Evolutionary conservation across 2,329 filamentous ascomycete species (phyloP).

Genomic region (Seiridium cupressi): DNA sequence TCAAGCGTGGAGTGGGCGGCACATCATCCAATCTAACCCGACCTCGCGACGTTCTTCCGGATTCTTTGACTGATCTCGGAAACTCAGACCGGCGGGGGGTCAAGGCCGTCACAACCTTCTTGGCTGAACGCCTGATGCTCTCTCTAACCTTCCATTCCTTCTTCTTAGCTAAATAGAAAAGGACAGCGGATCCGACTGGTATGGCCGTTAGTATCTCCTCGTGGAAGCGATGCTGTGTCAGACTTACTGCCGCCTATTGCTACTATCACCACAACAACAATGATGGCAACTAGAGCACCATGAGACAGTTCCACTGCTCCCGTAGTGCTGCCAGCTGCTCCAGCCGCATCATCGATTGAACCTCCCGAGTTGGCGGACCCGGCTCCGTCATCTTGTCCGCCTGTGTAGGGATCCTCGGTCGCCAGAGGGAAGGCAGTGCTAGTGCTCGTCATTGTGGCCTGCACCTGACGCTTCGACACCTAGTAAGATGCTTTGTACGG

Average conservation of each 20-base stretch:
- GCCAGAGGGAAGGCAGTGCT: constrained; percentile 41
- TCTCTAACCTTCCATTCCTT: constrained; percentile 78
- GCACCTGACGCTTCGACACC: constrained; percentile 11
- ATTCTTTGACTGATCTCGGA: constrained; percentile 54
- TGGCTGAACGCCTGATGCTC: constrained; percentile 66
- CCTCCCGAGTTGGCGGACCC: constrained; percentile 29
- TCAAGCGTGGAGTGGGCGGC: constrained; percentile 56
- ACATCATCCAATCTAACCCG: constrained; percentile 54
- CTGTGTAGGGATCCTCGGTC: constrained; percentile 36
- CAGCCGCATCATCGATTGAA: constrained; percentile 52
- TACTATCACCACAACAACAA: constrained; percentile 67
- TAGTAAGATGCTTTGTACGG: background rate
- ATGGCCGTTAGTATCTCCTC: background rate
- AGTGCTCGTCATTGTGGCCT: constrained; percentile 37
- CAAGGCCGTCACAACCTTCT: constrained; percentile 58
- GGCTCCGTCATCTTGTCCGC: constrained; percentile 29
- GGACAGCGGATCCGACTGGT: constrained; percentile 60
- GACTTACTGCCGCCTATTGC: constrained; percentile 67
- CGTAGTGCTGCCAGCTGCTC: constrained; percentile 62
- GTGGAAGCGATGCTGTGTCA: background rate
- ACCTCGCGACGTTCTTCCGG: constrained; percentile 30
- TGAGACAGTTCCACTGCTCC: constrained; percentile 63
- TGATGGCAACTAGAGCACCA: constrained; percentile 71
- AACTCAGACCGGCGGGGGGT: constrained; percentile 63
- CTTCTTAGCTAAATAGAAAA: constrained; percentile 82